phyloP scores from a whole-genome alignment of 257 asterid genomes.

The Datura wrightii region DNA sequence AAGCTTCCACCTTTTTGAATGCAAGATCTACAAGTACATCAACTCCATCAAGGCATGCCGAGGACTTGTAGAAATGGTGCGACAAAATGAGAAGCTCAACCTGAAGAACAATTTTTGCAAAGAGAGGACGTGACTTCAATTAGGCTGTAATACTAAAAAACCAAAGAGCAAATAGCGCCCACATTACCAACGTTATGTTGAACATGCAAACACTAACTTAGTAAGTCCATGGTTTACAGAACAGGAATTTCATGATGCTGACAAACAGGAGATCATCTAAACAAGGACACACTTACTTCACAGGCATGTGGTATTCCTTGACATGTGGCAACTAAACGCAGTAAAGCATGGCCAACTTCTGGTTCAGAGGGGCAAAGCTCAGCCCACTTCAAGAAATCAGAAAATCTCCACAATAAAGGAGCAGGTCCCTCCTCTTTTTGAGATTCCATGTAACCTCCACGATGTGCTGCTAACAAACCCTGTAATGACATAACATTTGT shows the following conservation, averaged over 20 bases:
- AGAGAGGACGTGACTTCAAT: background rate
- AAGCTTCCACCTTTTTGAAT: slow-evolving; percentile 94
- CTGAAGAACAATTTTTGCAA: slow-evolving; percentile 52
- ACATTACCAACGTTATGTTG: background rate
- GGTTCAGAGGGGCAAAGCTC: slow-evolving; percentile 97
- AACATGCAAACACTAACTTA: slow-evolving; percentile 16
- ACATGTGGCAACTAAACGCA: slow-evolving; percentile 96
- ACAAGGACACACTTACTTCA: slow-evolving; percentile 60
- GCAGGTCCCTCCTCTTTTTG: slow-evolving; percentile 99
- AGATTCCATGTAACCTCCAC: slow-evolving; percentile 99
- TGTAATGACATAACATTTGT: slow-evolving; percentile 38
- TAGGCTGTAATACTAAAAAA: background rate
- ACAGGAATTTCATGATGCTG: slow-evolving; percentile 6
- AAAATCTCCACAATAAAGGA: slow-evolving; percentile 93
- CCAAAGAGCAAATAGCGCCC: background rate
- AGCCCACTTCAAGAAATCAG: slow-evolving; percentile 98
- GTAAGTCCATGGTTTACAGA: slow-evolving; percentile 16
- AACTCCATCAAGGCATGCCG: slow-evolving; percentile 97
- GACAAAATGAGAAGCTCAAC: slow-evolving; percentile 97
- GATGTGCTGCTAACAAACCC: slow-evolving; percentile 99
- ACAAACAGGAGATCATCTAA: background rate
- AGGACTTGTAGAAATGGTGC: slow-evolving; percentile 97
- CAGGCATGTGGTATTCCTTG: slow-evolving; percentile 99
- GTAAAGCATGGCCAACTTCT: slow-evolving; percentile 94
- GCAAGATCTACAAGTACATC: slow-evolving; percentile 99